Conservation (phyloP, 495 filamentous ascomycete genomes). For the Lophiotrema nucula region DNA sequence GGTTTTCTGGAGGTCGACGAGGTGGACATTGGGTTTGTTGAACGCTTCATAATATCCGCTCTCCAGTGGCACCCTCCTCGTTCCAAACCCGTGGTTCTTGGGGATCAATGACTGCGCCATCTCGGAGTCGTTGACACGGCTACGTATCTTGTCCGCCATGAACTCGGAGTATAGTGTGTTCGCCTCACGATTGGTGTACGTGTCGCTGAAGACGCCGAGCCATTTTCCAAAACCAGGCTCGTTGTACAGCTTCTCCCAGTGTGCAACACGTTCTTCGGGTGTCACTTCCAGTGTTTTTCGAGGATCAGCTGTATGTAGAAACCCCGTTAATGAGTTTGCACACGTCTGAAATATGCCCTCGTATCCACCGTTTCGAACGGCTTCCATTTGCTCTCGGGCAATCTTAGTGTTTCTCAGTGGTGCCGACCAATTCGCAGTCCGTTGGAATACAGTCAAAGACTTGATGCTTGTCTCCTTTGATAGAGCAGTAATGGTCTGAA, state of each 20-base stretch:
- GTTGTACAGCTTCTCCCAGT: conserved; percentile 38
- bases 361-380: background rate
- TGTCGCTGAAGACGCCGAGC: conserved; percentile 39
- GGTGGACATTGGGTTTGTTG: conserved; percentile 41
- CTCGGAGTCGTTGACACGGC: conserved; percentile 35
- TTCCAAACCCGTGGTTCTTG: conserved; percentile 32
- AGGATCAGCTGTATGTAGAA: background rate
- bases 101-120: conserved; percentile 39
- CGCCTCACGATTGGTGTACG: conserved; percentile 32
- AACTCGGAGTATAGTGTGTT: conserved; percentile 38
- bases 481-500: conserved; percentile 4
- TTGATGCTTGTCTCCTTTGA: background rate
- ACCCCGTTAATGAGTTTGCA: too few relatives aligned
- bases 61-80: conserved; percentile 36
- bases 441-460: conserved; percentile 12
- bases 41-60: conserved; percentile 42
- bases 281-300: conserved; percentile 4
- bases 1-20: conserved; percentile 41
- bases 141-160: conserved; percentile 37
- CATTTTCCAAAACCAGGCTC: conserved; percentile 37
- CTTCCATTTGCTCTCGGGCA: background rate
- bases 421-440: conserved; percentile 3
- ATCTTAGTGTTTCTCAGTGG: background rate
- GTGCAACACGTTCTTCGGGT: conserved; percentile 21
- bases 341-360: background rate